Evolutionary conservation across 208 protist species (phyloP), one percentile per base, ranked within the genome.

Genomic region (Leishmania amazonensis): DNA sequence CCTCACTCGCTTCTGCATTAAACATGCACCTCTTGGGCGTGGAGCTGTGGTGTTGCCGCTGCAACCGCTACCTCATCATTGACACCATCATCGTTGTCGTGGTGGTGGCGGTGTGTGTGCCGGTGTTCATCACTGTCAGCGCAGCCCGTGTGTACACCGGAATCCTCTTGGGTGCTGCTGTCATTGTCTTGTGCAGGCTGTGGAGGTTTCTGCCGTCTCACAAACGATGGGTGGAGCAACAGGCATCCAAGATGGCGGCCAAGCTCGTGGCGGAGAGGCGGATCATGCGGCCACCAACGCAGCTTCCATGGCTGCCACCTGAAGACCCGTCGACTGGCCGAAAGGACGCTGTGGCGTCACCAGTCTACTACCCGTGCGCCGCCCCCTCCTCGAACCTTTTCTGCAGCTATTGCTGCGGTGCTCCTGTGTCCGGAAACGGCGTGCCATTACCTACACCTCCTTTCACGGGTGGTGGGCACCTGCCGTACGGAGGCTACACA

Each of bases 171-270:
- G 58, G 57, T 45, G 49, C 89, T 45, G 58, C 65, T 31, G 42
- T 88, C 13, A 60, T 95, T 40, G 87, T 81, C 81, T 51, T 82
- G 21, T 38, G 86, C 31, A 85, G 87, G 74, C 81, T 92, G 24
- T 95, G 91, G 90, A 86, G 91, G 28, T 73, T 90, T 51, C 67
- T 92, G 49, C 91, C 91, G 5, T 83, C 83, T 15, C 88, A 95
- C 53, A 73, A 78, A 24, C 78, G 67, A 3, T 83, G 79, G 83
- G 38, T 78, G 38, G 78, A 79, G 77, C 71, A n/a, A 45, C 62
- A 85, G 71, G 77, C 68, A 40, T 64, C 53, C n/a, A 49, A 54
- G 60, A 60, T 64, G 76, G 80, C 79, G 45, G 78, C 60, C 58
- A 47, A 42, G 51, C 67, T 83, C 15, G 57, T 79, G 28, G 54